A percentile compares a stretch with the other conserved stretches of the same genome.
Evolutionary conservation across 1,284 basidiomycete species (phyloP).

Genomic region (Leccinum subatratum): DNA sequence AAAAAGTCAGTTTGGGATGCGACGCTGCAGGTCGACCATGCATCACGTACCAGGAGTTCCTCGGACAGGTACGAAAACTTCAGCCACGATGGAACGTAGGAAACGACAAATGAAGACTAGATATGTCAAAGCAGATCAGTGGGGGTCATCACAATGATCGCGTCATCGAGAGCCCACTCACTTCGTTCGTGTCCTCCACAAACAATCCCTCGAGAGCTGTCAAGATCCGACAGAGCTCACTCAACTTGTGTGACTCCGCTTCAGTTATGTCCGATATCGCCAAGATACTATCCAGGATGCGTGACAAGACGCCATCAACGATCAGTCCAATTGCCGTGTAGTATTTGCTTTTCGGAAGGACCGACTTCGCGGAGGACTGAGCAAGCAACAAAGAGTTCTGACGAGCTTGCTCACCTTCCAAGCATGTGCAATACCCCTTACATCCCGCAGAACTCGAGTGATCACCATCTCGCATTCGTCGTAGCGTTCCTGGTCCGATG

Average conservation of each 20-base stretch:
- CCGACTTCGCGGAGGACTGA: constrained; percentile 37
- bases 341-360: constrained; percentile 63
- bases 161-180: constrained; percentile 26
- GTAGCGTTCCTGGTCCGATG: constrained; percentile 71
- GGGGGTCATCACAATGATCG: background rate
- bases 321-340: constrained; percentile 70
- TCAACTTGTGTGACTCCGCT: constrained; percentile 79
- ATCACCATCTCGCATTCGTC: constrained; percentile 74
- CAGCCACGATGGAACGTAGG: constrained; percentile 86
- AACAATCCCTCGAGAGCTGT: constrained; percentile 80
- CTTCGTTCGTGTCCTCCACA: constrained; percentile 57
- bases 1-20: constrained; percentile 5
- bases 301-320: constrained; percentile 66
- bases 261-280: constrained; percentile 87
- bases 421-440: constrained; percentile 60
- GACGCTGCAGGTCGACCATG: constrained; percentile 2
- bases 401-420: constrained; percentile 62
- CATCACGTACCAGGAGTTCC: constrained; percentile 71
- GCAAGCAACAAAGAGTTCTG: background rate
- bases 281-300: constrained; percentile 73
- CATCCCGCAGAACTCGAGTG: constrained; percentile 60
- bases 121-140: constrained; percentile 8
- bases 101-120: constrained; percentile 66
- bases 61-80: constrained; percentile 92
- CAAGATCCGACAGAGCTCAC: constrained; percentile 76